phyloP scores from a whole-genome alignment of 345 rosid species.

The Hibiscus mutabilis region DNA sequence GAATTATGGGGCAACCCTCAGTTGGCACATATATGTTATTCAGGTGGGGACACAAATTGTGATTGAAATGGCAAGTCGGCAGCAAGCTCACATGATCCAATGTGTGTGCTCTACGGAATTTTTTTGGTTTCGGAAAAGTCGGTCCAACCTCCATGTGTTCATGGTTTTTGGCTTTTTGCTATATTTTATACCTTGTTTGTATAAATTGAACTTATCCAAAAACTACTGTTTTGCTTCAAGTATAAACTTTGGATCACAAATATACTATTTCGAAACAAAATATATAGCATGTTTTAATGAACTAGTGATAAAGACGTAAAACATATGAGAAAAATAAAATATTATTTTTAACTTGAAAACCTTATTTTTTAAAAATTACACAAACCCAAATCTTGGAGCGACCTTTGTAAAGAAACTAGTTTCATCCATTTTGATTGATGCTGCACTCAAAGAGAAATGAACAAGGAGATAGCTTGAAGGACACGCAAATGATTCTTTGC shows the following conservation, averaged over 20 bases:
- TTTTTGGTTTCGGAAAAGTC: not conserved
- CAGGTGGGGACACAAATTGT: constrained; percentile 2
- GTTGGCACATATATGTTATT: not conserved
- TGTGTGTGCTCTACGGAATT: not conserved
- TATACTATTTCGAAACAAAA: not conserved
- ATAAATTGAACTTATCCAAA: not conserved
- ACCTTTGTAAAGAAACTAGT: not conserved
- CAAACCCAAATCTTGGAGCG: no score
- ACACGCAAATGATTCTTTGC: not conserved
- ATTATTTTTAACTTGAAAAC: no score
- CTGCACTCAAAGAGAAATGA: not conserved
- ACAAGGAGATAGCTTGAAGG: not conserved
- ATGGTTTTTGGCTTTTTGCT: not conserved
- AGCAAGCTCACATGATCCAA: not conserved
- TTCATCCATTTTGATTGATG: not conserved
- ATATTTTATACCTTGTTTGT: not conserved
- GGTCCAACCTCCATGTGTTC: constrained; percentile 11
- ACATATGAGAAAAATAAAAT: no score
- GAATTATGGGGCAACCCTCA: not conserved
- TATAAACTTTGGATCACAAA: not conserved
- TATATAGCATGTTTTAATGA: not conserved
- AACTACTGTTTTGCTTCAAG: not conserved
- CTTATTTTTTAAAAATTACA: no score
- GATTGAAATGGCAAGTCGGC: constrained; percentile 5
- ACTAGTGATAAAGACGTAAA: no score